A percentile compares a stretch with the other conserved stretches of the same genome.
These are phyloP conservation scores for Eremochloa ophiuroides DNA, from an alignment of 176 grass and related monocot species.

Conservation along the genomic window DNA sequence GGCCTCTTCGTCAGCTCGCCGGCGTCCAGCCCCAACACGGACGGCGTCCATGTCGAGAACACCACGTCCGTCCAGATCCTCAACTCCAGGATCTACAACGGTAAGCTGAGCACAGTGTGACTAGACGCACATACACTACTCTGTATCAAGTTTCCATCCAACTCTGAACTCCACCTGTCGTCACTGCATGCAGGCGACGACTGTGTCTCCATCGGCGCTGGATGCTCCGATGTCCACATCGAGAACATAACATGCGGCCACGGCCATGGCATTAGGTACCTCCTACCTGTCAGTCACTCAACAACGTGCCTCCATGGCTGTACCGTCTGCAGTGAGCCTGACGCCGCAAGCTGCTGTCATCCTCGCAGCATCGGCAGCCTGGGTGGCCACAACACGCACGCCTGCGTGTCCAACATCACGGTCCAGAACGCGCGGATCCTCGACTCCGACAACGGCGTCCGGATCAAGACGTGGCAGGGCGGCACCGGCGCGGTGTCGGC, in stretches of 20 bases:
- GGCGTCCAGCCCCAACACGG: slow-evolving; percentile 73
- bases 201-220: slow-evolving; percentile 69
- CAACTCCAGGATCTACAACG: slow-evolving; percentile 66
- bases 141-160: background rate
- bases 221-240: slow-evolving; percentile 52
- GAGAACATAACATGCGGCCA: slow-evolving; percentile 66
- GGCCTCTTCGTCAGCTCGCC: slow-evolving; percentile 53
- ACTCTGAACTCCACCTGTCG: background rate
- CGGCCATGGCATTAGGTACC: slow-evolving; percentile 67
- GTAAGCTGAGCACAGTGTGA: background rate
- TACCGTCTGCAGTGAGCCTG: background rate
- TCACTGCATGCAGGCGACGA: slow-evolving; percentile 56
- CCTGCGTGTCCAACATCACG: slow-evolving; percentile 75
- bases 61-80: slow-evolving; percentile 51
- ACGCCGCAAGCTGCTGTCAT: background rate
- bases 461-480: slow-evolving; percentile 98
- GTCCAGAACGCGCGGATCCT: slow-evolving; percentile 43
- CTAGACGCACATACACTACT: too few species aligned
- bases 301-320: background rate
- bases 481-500: slow-evolving; percentile 49
- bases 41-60: slow-evolving; percentile 86
- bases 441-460: slow-evolving; percentile 66
- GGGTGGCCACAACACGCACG: slow-evolving; percentile 52
- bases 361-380: slow-evolving; percentile 77
- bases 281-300: background rate